phyloP scores from a whole-genome alignment of 148 eudicot genomes.

The Beta vulgaris region DNA sequence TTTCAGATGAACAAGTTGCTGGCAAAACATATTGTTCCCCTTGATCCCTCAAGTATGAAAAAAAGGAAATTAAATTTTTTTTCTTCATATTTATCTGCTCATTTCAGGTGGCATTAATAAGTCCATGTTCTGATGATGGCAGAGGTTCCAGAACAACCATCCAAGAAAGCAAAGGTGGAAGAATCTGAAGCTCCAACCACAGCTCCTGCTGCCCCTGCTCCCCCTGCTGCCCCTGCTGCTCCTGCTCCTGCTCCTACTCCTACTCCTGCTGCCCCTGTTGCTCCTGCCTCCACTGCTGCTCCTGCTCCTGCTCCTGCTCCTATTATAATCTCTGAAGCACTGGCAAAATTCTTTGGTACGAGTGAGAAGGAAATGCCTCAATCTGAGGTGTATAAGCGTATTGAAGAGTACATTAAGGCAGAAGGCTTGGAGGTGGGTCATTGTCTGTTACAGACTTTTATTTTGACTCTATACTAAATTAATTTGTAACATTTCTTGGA shows the following conservation, averaged over 20 bases:
- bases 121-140: conserved; percentile 18
- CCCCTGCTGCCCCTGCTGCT: neutral
- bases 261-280: neutral
- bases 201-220: conserved; percentile 14
- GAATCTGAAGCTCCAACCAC: conserved; percentile 31
- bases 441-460: neutral
- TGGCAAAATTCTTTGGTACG: conserved; percentile 43
- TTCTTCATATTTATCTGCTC: neutral
- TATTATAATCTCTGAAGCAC: conserved; percentile 41
- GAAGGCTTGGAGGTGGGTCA: conserved; percentile 45
- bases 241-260: neutral
- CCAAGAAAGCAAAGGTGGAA: conserved; percentile 40
- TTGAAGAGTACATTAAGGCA: conserved; percentile 41
- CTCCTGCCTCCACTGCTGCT: neutral
- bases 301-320: conserved; percentile 15
- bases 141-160: conserved; percentile 34
- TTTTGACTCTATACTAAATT: neutral
- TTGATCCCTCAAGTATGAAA: conserved; percentile 34
- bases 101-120: conserved; percentile 6
- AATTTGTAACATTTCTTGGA: neutral
- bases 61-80: neutral
- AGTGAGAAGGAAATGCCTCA: conserved; percentile 41
- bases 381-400: conserved; percentile 34
- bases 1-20: conserved; percentile 56
- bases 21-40: conserved; percentile 42